These are phyloP conservation scores for Didymella lethalis DNA, from an alignment of 2,329 filamentous ascomycete genomes.

Conservation along the genomic window DNA sequence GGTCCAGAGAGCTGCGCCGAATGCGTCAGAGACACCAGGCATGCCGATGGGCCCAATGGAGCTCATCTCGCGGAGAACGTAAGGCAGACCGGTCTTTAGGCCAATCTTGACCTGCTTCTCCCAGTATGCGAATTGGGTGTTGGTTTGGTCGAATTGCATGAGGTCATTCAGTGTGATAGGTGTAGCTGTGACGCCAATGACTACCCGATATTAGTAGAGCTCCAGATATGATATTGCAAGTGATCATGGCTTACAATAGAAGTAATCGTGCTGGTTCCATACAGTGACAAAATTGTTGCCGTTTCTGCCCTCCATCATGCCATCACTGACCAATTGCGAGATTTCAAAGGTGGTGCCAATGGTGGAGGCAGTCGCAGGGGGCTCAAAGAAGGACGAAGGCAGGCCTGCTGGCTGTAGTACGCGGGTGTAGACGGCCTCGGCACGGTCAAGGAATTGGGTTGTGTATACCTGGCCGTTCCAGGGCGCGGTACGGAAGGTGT, in stretches of 20 bases:
- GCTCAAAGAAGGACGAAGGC: slow-evolving; percentile 58
- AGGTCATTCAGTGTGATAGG: slow-evolving; percentile 56
- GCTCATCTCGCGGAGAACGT: slow-evolving; percentile 62
- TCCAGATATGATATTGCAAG: not conserved
- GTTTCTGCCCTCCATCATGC: slow-evolving; percentile 50
- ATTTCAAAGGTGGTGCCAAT: slow-evolving; percentile 61
- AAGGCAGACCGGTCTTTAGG: slow-evolving; percentile 54
- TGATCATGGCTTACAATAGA: slow-evolving; percentile 51
- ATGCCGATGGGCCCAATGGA: slow-evolving; percentile 60
- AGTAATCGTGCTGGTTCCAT: slow-evolving; percentile 65
- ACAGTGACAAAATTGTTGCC: slow-evolving; percentile 51
- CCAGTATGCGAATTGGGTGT: slow-evolving; percentile 59
- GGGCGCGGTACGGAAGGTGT: slow-evolving; percentile 55
- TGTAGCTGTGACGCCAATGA: slow-evolving; percentile 57
- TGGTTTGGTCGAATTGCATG: slow-evolving; percentile 57
- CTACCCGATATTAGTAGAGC: slow-evolving; percentile 32
- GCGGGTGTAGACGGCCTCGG: slow-evolving; percentile 54
- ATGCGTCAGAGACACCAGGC: slow-evolving; percentile 57
- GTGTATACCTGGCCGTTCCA: slow-evolving; percentile 58
- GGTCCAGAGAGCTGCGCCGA: slow-evolving; percentile 61
- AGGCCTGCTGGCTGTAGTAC: slow-evolving; percentile 55
- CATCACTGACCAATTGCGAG: slow-evolving; percentile 50
- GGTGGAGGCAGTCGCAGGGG: slow-evolving; percentile 59
- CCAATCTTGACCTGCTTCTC: slow-evolving; percentile 54
- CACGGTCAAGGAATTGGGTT: slow-evolving; percentile 57